Base-by-base conservation (phyloP, 2,329 filamentous ascomycete species). In the Colletotrichum gloeosporioides region DNA sequence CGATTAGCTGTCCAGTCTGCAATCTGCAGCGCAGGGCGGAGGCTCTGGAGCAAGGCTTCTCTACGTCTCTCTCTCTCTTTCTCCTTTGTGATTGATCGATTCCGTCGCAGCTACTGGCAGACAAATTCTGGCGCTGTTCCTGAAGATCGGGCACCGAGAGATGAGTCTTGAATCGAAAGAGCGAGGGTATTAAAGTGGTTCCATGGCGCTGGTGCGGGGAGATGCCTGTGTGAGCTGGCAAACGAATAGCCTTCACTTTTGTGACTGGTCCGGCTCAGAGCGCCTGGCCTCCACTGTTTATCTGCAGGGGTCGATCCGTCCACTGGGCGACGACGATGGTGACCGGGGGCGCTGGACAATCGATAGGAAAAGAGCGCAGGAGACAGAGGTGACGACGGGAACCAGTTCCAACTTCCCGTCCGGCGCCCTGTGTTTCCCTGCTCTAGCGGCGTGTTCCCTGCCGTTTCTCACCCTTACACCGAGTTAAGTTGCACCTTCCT, bases 161-260 rank as follows among this genome's bases (percentile, higher is more conserved):
- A 15, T 39, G 44, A 64, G 67, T 61, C 59, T 62, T 57, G 49
- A 22, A 71, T 65, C 63, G 72, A 55, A 67, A 66, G 39, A 34
- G 61, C 53, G 59, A 61, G 73, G 61, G 69, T 59, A 62, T 29
- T 73, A 59, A 53, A 69, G 57, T 64, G 64, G 67, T 36, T 29
- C 62, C 44, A 53, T 53, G 44, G 44, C 44, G 44, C 44, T 18
- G 44, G 71, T 75, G 75, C 75, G 75, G 75, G 72, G 75, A 62
- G 71, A 71, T 77, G 75, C 75, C 71, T 75, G 71, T 66, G 61
- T 77, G 75, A 77, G 75, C 55, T 77, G 75, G 75, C 72, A 77
- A 53, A 71, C 44, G 71, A 27, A 39, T 8, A 27, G 27, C 27
- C 31, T 62, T 32, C 59, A 31, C 57, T 27, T 53, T 22, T 59